Base-by-base conservation (phyloP, 139 green algal species). In the Asterochloris erici region DNA sequence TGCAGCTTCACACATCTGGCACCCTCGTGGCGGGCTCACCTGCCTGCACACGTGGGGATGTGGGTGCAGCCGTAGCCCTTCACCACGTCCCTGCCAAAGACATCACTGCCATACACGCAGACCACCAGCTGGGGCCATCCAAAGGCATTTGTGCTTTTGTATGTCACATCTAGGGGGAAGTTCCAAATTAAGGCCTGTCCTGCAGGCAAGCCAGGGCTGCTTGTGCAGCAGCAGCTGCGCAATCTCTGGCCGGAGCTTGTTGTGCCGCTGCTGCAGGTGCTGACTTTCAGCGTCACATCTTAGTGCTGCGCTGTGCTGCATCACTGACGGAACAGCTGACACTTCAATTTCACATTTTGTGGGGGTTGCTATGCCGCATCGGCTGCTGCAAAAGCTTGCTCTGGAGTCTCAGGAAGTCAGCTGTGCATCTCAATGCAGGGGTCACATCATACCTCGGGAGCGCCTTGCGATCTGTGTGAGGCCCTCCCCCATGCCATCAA, bases 111-210 rank as follows among this genome's bases (percentile, higher is more conserved):
- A 75, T 93, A 97, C 27, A 97, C 90, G 27, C 87, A 91, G 73
- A 96, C 82, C 23, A 95, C 86, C 24, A 95, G 80, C 86, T 96
- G 83, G 17, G 93, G 93, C 93, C 93, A 97, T 27, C 93, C 93
- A 77, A 95, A 96, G 1, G 90, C 90, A 78, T 96, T 97, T 17
- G 91, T 94, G 66, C 79, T 86, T 63, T 93, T 93, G 87, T 92
- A 96, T 0, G 91, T 93, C 15, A 94, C 80, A 62, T 96, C 93
- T 12, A 97, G 26, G 0, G 93, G 93, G 70, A 95, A 95, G 86
- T 96, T 96, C 91, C 91, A 97, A 2, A 95, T 91, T 21, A 96
- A 83, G 21, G 84, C 29, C 10, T 87, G 93, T 54, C 38, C 38
- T 54, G 85, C 63, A 77, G 47, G 11, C 17, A 14, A 76, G 26